Evolutionary conservation across 768 basidiomycete genomes (phyloP).

Genomic region (Sarcodon sp.): DNA sequence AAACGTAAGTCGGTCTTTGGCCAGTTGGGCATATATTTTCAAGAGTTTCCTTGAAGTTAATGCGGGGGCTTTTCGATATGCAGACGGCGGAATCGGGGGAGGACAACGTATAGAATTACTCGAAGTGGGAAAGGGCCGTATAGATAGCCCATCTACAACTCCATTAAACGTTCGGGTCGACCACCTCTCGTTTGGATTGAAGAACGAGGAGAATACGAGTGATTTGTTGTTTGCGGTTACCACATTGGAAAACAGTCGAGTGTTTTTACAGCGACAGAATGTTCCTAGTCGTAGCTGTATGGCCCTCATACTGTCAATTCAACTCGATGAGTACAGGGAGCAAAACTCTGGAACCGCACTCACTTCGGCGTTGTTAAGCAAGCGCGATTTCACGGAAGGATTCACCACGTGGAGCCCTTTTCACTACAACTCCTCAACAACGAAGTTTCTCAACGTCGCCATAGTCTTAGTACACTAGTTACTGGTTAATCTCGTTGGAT

Average conservation of each 20-base stretch:
- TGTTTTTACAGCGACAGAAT: conserved; percentile 2
- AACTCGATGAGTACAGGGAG: too few relatives aligned
- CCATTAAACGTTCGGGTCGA: conserved; percentile 3
- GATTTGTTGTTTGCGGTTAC: conserved; percentile 4
- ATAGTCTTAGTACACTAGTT: too few relatives aligned
- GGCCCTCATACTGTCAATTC: too few relatives aligned
- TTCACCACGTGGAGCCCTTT: too few relatives aligned
- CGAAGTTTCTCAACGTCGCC: too few relatives aligned
- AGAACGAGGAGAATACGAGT: conserved; percentile 37
- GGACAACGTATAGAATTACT: background rate
- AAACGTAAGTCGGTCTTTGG: conserved; percentile 74
- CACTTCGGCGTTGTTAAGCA: too few relatives aligned
- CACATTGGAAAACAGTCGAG: conserved; percentile 3
- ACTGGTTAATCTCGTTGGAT: too few relatives aligned
- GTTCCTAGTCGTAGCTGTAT: background rate
- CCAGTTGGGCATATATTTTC: conserved; percentile 65
- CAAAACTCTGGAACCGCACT: too few relatives aligned
- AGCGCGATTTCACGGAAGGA: too few relatives aligned
- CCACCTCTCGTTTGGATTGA: conserved; percentile 54
- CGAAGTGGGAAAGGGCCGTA: conserved; percentile 1
- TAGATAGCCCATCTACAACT: conserved; percentile 4
- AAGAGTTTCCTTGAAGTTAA: conserved; percentile 41
- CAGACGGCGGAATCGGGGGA: conserved; percentile 5
- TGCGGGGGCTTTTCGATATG: conserved; percentile 13
- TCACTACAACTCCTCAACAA: too few relatives aligned